These are phyloP conservation scores for Quercus variabilis DNA, from an alignment of 306 rosid species.

Conservation along the genomic window DNA sequence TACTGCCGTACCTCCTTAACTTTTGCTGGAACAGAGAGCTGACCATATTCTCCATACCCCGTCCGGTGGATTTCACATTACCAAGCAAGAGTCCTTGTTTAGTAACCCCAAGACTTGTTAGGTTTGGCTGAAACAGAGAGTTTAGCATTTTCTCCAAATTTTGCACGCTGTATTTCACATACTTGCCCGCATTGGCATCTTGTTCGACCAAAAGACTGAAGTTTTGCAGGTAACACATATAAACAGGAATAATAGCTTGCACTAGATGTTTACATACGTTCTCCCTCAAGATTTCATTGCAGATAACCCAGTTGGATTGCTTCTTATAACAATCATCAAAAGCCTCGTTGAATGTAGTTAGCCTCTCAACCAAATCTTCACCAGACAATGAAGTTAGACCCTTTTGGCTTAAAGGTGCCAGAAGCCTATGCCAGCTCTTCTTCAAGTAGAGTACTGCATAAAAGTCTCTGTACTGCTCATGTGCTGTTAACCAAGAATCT, in stretches of 20 bases:
- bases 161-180: slow-evolving; percentile 37
- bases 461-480: slow-evolving; percentile 76
- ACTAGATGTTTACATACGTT: slow-evolving; percentile 54
- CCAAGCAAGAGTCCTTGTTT: neutral
- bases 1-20: slow-evolving; percentile 28
- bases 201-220: slow-evolving; percentile 45
- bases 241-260: slow-evolving; percentile 64
- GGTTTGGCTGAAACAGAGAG: slow-evolving; percentile 37
- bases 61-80: slow-evolving; percentile 34
- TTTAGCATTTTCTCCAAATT: slow-evolving; percentile 39
- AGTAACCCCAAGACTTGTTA: neutral
- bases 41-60: slow-evolving; percentile 58
- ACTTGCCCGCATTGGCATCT: slow-evolving; percentile 45
- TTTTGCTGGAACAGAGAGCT: slow-evolving; percentile 51
- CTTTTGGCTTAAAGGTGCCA: slow-evolving; percentile 40
- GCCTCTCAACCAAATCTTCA: slow-evolving; percentile 41
- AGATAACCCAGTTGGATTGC: slow-evolving; percentile 64
- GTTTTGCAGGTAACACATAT: slow-evolving; percentile 44
- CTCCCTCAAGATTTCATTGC: slow-evolving; percentile 52
- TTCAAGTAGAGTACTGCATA: slow-evolving; percentile 71
- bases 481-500: slow-evolving; percentile 71
- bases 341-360: slow-evolving; percentile 52
- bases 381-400: slow-evolving; percentile 26
- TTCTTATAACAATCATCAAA: slow-evolving; percentile 60
- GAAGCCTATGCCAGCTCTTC: slow-evolving; percentile 72